Evolutionary conservation across 305 asterid species (phyloP).

Genomic region (Solanum hybrid): DNA sequence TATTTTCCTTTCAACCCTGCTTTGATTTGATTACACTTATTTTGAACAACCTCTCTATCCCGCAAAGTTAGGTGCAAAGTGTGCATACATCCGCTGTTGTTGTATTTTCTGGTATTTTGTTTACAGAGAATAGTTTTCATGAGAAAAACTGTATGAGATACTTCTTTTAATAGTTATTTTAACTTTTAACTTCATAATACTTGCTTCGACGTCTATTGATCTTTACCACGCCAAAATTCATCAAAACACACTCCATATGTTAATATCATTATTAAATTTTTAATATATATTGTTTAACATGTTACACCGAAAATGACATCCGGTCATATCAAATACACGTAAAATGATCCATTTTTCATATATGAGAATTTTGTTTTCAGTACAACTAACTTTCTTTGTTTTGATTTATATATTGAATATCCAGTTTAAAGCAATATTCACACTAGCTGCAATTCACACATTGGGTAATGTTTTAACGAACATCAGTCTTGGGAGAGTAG

Average conservation of each 20-base stretch:
- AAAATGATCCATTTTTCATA: not conserved
- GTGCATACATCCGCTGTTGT: not conserved
- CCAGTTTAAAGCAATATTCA: slow-evolving; percentile 46
- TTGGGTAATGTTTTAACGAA: slow-evolving; percentile 76
- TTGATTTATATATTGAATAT: not conserved
- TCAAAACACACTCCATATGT: not conserved
- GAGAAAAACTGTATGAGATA: not conserved
- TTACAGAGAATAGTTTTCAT: not conserved
- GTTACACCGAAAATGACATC: not conserved
- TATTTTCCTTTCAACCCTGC: not conserved
- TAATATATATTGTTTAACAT: not conserved
- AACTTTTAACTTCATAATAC: not conserved
- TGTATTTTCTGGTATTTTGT: not conserved
- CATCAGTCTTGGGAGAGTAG: slow-evolving; percentile 77
- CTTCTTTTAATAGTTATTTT: not conserved
- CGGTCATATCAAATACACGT: not conserved
- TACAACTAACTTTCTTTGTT: not conserved
- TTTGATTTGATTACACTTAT: not conserved
- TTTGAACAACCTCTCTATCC: not conserved
- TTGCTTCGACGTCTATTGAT: not conserved
- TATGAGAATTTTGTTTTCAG: not conserved
- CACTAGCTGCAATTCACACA: slow-evolving; percentile 72
- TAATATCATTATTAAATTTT: not conserved
- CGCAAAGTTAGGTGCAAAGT: not conserved
- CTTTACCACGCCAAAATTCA: not conserved